Evolutionary conservation across 2,329 filamentous ascomycete genomes (phyloP), one percentile per base, ranked within the genome.

Genomic region (Emmonsiellopsis sp.): DNA sequence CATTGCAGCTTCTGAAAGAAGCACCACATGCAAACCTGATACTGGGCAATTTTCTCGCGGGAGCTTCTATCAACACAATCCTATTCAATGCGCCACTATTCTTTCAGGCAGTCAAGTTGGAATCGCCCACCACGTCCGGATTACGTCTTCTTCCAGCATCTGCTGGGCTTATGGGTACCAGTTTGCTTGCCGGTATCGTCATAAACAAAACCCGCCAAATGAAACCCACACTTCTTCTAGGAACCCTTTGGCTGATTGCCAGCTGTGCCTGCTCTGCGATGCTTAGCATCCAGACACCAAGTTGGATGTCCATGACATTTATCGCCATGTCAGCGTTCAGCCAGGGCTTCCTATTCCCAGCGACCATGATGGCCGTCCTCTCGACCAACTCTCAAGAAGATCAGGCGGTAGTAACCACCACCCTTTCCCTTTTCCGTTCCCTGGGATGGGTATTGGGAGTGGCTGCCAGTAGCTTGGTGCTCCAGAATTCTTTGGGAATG

Each of bases 401-500:
- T 50, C 83, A 86, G 66, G 84, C 84, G 9, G 82, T 86, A 42
- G 81, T 83, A 8, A 87, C 85, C 1, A 82, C 79, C 51, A 89
- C 86, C 0, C 72, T 90, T 56, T 78, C 85, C 20, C 71, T 91
- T 13, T 89, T 84, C 81, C 78, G 87, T 53, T 82, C 80, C 54
- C 69, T 91, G 3, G 87, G 87, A 7, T 79, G 78, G 54, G 86
- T 90, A 0, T 76, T 90, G 62, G 87, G 87, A 15, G 80, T 91
- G 43, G 82, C 86, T 1, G 72, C 78, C 50, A 86, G 82, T 59
- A 86, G 83, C 63, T 76, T 89, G 52, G 80, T 89, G 6, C 72
- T 91, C 56, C 87, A 91, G 70, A 89, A 89, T 62, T 76, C 80
- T 0, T 71, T 91, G 49, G 69, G 79, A 7, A 70, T 75, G 13